Evolutionary conservation across 495 filamentous ascomycete species (phyloP).

Genomic region (Cercophora sp.): DNA sequence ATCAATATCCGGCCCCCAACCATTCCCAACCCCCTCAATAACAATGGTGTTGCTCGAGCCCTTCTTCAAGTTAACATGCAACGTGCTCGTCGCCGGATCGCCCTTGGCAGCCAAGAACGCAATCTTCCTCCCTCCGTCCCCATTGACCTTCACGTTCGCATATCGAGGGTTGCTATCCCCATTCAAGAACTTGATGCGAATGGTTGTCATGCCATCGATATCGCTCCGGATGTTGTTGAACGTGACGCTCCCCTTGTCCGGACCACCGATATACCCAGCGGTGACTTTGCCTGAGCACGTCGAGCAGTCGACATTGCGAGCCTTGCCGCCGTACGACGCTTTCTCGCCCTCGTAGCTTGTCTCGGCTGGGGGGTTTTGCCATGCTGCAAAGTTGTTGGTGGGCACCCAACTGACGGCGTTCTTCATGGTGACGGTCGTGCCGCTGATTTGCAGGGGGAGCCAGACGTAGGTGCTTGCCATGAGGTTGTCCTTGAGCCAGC

Average conservation of each 20-base stretch:
- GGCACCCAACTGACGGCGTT: constrained; percentile 54
- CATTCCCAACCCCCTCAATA: constrained; percentile 43
- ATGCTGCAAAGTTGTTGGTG: constrained; percentile 36
- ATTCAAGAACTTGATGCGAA: constrained; percentile 52
- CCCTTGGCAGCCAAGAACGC: constrained; percentile 44
- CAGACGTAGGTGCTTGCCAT: constrained; percentile 61
- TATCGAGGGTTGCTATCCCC: constrained; percentile 48
- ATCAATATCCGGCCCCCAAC: constrained; percentile 56
- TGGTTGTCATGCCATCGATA: constrained; percentile 45
- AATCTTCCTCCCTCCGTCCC: constrained; percentile 41
- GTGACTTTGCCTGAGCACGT: constrained; percentile 42
- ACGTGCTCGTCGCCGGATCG: constrained; percentile 33
- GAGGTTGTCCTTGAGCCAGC: constrained; percentile 57
- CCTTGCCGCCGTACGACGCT: constrained; percentile 30
- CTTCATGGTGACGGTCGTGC: constrained; percentile 48
- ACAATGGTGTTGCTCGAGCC: constrained; percentile 45
- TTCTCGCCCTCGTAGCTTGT: constrained; percentile 49
- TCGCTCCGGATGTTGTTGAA: constrained; percentile 44
- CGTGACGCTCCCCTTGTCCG: constrained; percentile 41
- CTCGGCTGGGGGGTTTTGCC: constrained; percentile 41
- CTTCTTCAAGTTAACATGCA: constrained; percentile 42
- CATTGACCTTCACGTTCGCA: constrained; percentile 55
- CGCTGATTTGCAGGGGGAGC: constrained; percentile 58
- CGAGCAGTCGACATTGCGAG: constrained; percentile 39
- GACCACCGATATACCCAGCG: constrained; percentile 55